Conservation (phyloP, 495 filamentous ascomycete species). For the Podospora pseudopauciseta region DNA sequence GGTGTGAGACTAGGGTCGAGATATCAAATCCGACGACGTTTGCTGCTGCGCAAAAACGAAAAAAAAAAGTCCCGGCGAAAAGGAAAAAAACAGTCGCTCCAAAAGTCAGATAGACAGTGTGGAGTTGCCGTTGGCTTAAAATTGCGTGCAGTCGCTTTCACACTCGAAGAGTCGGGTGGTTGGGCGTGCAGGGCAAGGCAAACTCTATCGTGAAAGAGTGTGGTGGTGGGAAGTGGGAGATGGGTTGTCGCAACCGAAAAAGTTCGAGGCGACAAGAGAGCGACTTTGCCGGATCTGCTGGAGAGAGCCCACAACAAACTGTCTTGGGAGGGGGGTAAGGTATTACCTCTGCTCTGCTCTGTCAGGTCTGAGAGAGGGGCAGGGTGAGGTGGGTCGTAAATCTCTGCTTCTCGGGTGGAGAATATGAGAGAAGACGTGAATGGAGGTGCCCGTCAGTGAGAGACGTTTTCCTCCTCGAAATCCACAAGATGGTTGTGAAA, state of each 20-base stretch:
- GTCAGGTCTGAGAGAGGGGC: constrained; percentile 6
- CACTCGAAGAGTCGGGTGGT: constrained; percentile 23
- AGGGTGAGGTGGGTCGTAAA: constrained; percentile 44
- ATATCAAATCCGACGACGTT: constrained; percentile 33
- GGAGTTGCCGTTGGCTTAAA: constrained; percentile 9
- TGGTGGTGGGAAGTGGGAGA: constrained; percentile 14
- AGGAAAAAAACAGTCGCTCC: neutral
- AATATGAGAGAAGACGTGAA: constrained; percentile 22
- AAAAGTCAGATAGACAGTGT: constrained; percentile 1
- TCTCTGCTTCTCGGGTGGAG: constrained; percentile 35
- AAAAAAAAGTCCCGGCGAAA: neutral
- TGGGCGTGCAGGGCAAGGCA: constrained; percentile 16
- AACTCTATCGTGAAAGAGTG: constrained; percentile 32
- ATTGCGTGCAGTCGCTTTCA: constrained; percentile 10
- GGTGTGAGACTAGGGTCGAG: constrained; percentile 26
- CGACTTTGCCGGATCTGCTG: constrained; percentile 16
- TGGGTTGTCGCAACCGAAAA: constrained; percentile 24
- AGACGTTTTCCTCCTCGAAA: constrained; percentile 24
- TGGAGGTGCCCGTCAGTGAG: constrained; percentile 20
- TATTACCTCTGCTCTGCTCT: constrained; percentile 11
- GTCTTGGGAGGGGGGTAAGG: constrained; percentile 10
- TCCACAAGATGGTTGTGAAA: constrained; percentile 21
- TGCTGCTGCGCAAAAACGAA: constrained; percentile 24
- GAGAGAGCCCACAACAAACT: constrained; percentile 4
- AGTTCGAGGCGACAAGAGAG: constrained; percentile 21